Evolutionary conservation across 352 stramenopile genomes (phyloP), one percentile per base, ranked within the genome.

Genomic region (Phytophthora ohioensis): DNA sequence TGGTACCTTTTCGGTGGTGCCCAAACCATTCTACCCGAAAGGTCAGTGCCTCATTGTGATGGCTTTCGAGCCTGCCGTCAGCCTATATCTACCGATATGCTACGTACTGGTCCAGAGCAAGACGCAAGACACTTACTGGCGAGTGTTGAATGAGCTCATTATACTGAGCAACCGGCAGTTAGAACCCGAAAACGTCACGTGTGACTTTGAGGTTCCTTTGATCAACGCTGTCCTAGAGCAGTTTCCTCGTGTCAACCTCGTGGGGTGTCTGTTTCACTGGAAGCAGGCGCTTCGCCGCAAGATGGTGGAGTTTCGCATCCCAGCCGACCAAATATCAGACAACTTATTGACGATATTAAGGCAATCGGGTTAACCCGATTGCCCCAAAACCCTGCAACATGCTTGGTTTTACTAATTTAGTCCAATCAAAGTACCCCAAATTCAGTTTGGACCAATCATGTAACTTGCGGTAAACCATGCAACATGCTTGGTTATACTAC

Each of bases 21-120:
- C 55, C 5, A 52, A 43, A 42, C 21, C 21, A 5, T 62, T 43
- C 30, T 17, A 21, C 21, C 21, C 21, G 21, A 21, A 21, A 21
- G 21, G n/a, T 3, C 54, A 62, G 5, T 51, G 27, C 41, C 13
- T 53, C 6, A 62, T 52, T 7, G 54, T 30, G 8, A 62, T 53
- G 54, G 41, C 30, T 2, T 53, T 34, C 3, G 54, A 60, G 1
- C 11, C 49, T 15, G 32, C 13, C 5, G 49, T 57, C 0, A 8
- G 21, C 32, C 1, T 42, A 0, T 57, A 57, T n/a, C 3, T 57
- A 15, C 49, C 34, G 42, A 2, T 61, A 5, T 27, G 27, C 5
- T 61, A 43, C 54, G 54, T 61, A 21, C 7, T 27, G 13, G 7
- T 7, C 11, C 36, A 41, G 11, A 12, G 7, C 36, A 41, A 41